phyloP scores from a whole-genome alignment of 305 asterid species.

The Fraxinus velutina region DNA sequence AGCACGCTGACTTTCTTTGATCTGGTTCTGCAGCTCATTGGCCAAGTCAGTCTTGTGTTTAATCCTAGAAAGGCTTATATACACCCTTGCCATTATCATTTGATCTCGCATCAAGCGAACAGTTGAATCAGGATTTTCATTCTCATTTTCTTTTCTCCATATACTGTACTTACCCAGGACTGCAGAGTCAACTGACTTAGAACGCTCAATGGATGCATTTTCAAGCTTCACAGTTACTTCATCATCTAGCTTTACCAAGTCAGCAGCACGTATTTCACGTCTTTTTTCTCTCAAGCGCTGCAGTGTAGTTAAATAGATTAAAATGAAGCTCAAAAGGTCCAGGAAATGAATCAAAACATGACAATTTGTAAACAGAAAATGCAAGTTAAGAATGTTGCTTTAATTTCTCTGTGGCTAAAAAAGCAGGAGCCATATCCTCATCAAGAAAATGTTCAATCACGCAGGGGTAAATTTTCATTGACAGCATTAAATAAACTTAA shows the following conservation, averaged over 20 bases:
- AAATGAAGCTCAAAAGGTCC: neutral
- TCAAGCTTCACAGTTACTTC: constrained; percentile 86
- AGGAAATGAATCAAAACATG: constrained; percentile 17
- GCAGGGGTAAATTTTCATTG: neutral
- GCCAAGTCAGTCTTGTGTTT: constrained; percentile 69
- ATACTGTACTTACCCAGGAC: constrained; percentile 92
- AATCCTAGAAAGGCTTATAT: constrained; percentile 78
- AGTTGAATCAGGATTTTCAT: constrained; percentile 83
- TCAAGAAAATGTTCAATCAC: neutral
- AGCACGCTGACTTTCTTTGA: constrained; percentile 95
- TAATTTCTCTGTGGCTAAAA: neutral
- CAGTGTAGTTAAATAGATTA: constrained; percentile 28
- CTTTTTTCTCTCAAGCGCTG: constrained; percentile 83
- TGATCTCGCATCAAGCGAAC: constrained; percentile 95
- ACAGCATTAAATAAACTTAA: neutral
- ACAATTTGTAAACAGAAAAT: neutral
- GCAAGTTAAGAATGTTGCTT: neutral
- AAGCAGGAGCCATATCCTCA: constrained; percentile 9
- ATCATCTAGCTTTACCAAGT: constrained; percentile 74
- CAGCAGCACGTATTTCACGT: constrained; percentile 82
- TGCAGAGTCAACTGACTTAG: constrained; percentile 95
- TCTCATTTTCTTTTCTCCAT: constrained; percentile 94
- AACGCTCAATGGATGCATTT: constrained; percentile 86
- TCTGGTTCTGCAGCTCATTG: constrained; percentile 69
- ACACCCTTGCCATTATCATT: constrained; percentile 97